phyloP scores from a whole-genome alignment of 2,329 filamentous ascomycete species.

The Penicillium sp. region DNA sequence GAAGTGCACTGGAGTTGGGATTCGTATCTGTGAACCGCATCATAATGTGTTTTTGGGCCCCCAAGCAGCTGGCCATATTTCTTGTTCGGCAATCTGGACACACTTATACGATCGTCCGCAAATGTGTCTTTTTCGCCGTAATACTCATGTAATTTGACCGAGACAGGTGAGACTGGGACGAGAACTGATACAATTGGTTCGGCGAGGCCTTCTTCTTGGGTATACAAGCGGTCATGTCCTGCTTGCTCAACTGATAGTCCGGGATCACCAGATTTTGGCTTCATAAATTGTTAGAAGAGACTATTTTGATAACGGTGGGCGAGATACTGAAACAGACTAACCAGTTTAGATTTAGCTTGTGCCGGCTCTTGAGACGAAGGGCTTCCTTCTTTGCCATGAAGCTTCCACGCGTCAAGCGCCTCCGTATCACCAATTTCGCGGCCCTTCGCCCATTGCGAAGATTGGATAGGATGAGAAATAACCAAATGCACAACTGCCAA shows the following conservation, averaged over 20 bases:
- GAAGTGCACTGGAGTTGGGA: neutral
- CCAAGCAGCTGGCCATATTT: slow-evolving; percentile 7
- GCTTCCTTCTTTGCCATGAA: slow-evolving; percentile 7
- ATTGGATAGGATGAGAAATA: slow-evolving; percentile 18
- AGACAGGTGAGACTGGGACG: slow-evolving; percentile 10
- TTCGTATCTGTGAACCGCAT: neutral
- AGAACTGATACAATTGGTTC: slow-evolving; percentile 18
- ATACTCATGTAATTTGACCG: neutral
- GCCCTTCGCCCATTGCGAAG: slow-evolving; percentile 13
- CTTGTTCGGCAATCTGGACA: neutral
- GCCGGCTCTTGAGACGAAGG: slow-evolving; percentile 1
- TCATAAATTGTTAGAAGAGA: neutral
- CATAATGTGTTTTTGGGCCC: neutral
- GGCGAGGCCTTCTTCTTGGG: neutral
- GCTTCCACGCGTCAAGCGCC: slow-evolving; percentile 5
- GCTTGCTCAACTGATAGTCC: neutral
- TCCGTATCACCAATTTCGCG: slow-evolving; percentile 4
- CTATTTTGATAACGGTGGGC: no score
- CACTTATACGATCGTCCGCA: neutral
- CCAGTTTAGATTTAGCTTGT: slow-evolving; percentile 3
- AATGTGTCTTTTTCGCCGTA: neutral
- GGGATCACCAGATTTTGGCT: neutral
- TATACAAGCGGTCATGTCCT: slow-evolving; percentile 2
- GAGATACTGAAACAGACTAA: slow-evolving; percentile 9
- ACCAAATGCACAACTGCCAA: slow-evolving; percentile 10